phyloP scores from a whole-genome alignment of 352 stramenopile genomes.

The Phytopythium cucurbitacearum region DNA sequence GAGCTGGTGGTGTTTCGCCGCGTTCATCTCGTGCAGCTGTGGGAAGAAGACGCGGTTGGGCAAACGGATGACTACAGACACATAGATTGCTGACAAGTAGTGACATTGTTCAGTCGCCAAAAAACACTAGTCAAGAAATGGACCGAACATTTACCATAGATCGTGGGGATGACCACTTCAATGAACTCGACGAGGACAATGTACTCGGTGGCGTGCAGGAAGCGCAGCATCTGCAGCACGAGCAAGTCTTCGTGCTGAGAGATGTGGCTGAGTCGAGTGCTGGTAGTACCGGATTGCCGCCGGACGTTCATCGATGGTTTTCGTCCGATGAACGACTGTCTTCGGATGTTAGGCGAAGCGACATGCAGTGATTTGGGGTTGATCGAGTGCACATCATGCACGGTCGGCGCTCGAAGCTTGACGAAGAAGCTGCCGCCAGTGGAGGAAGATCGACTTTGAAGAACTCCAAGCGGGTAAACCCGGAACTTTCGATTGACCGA shows the following conservation, averaged over 20 bases:
- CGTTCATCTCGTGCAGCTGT: constrained; percentile 13
- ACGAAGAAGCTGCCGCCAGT: too few relatives aligned
- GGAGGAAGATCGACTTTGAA: too few relatives aligned
- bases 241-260: neutral
- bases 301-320: too few relatives aligned
- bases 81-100: constrained; percentile 8
- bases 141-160: constrained; percentile 22
- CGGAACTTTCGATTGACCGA: too few relatives aligned
- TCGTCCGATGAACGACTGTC: too few relatives aligned
- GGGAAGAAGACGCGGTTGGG: constrained; percentile 26
- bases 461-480: too few relatives aligned
- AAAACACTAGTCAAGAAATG: constrained; percentile 10
- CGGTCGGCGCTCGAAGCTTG: too few relatives aligned
- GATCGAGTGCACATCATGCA: too few relatives aligned
- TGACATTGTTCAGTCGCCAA: neutral
- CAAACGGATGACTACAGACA: constrained; percentile 16
- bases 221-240: neutral
- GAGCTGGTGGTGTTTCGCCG: constrained; percentile 6
- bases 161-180: constrained; percentile 17
- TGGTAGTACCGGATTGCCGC: neutral
- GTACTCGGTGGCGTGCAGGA: constrained; percentile 22
- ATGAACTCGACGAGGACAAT: constrained; percentile 21
- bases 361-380: too few relatives aligned
- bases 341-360: too few relatives aligned
- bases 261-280: neutral